Conservation (phyloP, 495 filamentous ascomycete species). For the Glutinoglossum americanum region DNA sequence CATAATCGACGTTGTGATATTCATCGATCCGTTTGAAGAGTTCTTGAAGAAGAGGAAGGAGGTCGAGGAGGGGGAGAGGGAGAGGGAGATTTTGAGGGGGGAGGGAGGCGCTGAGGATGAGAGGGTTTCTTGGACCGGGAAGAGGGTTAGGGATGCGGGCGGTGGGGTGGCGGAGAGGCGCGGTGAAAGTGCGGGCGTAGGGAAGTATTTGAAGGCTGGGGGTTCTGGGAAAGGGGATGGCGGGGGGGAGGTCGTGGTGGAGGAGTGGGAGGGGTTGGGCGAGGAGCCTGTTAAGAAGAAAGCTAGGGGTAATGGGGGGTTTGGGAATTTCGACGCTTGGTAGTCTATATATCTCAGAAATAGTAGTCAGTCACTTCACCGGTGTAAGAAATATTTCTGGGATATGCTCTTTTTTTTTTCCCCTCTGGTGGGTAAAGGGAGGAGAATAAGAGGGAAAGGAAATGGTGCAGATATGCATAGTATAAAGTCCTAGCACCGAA, state of each 20-base stretch:
- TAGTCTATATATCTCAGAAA: too few species aligned
- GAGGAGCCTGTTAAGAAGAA: slow-evolving; percentile 65
- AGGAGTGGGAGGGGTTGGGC: slow-evolving; percentile 32
- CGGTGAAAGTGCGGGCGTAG: slow-evolving; percentile 34
- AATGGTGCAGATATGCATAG: too few species aligned
- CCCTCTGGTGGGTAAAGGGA: too few species aligned
- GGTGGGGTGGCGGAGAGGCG: slow-evolving; percentile 25
- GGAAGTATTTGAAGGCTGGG: slow-evolving; percentile 56
- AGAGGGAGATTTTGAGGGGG: slow-evolving; percentile 20
- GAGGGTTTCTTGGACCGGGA: slow-evolving; percentile 77
- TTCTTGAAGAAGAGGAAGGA: slow-evolving; percentile 45
- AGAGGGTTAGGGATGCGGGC: slow-evolving; percentile 34
- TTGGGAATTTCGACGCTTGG: slow-evolving; percentile 86
- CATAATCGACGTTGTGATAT: slow-evolving; percentile 67
- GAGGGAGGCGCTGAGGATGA: slow-evolving; percentile 50
- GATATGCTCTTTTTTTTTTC: neutral
- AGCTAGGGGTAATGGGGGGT: slow-evolving; percentile 46
- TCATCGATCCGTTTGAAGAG: slow-evolving; percentile 91
- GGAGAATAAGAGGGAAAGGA: too few species aligned
- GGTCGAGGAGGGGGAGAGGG: slow-evolving; percentile 17
- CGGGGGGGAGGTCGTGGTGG: slow-evolving; percentile 36
- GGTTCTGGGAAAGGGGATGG: slow-evolving; percentile 17
- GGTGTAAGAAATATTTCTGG: too few species aligned
- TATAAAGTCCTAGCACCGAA: too few species aligned
- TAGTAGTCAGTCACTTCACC: too few species aligned